These are phyloP conservation scores for Lodderomyces theae DNA, from an alignment of 1,139 yeast species.

Conservation along the genomic window DNA sequence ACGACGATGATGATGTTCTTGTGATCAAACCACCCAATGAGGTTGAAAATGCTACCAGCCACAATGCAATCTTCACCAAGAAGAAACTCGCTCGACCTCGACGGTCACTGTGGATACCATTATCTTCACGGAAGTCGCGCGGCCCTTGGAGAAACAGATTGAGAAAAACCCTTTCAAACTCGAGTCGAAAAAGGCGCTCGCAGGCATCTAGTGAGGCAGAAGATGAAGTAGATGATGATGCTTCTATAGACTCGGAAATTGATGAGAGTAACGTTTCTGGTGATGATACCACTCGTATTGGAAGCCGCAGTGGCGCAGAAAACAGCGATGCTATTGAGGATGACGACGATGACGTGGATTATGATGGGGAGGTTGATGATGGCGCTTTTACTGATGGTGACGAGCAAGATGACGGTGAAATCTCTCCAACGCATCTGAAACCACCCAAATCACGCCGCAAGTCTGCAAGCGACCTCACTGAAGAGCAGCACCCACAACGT, in stretches of 20 bases:
- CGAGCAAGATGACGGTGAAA: background rate
- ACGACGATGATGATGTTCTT: constrained; percentile 78
- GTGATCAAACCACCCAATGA: constrained; percentile 79
- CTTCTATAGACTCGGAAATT: constrained; percentile 16
- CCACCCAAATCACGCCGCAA: background rate
- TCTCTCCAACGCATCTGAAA: background rate
- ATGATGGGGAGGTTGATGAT: background rate
- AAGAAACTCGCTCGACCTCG: constrained; percentile 8
- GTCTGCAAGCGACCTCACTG: background rate
- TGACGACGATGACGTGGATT: constrained; percentile 19
- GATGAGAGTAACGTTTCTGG: constrained; percentile 9
- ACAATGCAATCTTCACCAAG: constrained; percentile 35
- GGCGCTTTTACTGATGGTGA: background rate
- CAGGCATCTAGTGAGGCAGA: constrained; percentile 12
- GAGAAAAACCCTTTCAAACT: constrained; percentile 23
- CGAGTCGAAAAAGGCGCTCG: constrained; percentile 13
- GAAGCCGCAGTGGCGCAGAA: constrained; percentile 14
- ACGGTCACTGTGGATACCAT: constrained; percentile 3
- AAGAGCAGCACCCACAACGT: background rate
- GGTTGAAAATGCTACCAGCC: constrained; percentile 42
- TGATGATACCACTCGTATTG: constrained; percentile 14
- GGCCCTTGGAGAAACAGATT: constrained; percentile 14
- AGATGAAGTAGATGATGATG: constrained; percentile 17
- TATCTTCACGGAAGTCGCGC: constrained; percentile 8
- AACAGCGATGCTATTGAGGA: constrained; percentile 17